Conservation (phyloP, 139 green algal genomes). For the Nannochloris sp. region DNA sequence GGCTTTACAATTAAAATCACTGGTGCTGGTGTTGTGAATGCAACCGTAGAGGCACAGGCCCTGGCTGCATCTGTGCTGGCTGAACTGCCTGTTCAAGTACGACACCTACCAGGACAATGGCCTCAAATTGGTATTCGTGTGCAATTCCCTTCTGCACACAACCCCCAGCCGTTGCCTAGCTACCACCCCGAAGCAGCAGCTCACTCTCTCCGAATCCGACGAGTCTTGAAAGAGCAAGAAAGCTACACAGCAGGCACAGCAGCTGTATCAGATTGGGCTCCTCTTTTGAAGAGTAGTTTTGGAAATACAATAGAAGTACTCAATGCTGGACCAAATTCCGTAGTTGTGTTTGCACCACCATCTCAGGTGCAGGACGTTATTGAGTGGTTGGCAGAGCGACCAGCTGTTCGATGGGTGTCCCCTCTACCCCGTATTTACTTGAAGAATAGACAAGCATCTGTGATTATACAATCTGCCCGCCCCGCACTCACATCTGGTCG, state of each 20-base stretch:
- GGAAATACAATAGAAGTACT: neutral
- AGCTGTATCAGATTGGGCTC: conserved; percentile 19
- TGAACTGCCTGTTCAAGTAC: neutral
- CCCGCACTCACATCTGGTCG: neutral
- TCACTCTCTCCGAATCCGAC: neutral
- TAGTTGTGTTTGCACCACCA: neutral
- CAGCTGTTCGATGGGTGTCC: conserved; percentile 39
- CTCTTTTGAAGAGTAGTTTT: neutral
- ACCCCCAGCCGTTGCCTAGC: neutral
- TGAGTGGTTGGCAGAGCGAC: conserved; percentile 20
- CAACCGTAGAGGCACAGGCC: neutral
- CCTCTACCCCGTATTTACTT: conserved; percentile 21
- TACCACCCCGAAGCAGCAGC: neutral
- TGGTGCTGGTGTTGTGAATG: neutral
- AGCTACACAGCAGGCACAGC: conserved; percentile 6
- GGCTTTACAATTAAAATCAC: neutral
- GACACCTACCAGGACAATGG: neutral
- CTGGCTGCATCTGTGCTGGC: neutral
- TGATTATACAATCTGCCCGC: conserved; percentile 40
- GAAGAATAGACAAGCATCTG: conserved; percentile 46
- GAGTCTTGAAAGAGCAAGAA: neutral
- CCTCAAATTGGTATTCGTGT: conserved; percentile 9
- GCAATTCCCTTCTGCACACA: conserved; percentile 1
- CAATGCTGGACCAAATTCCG: neutral
- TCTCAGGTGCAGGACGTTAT: conserved; percentile 6